phyloP scores from a whole-genome alignment of 768 basidiomycete species.

The Holtermannia corniformis region DNA sequence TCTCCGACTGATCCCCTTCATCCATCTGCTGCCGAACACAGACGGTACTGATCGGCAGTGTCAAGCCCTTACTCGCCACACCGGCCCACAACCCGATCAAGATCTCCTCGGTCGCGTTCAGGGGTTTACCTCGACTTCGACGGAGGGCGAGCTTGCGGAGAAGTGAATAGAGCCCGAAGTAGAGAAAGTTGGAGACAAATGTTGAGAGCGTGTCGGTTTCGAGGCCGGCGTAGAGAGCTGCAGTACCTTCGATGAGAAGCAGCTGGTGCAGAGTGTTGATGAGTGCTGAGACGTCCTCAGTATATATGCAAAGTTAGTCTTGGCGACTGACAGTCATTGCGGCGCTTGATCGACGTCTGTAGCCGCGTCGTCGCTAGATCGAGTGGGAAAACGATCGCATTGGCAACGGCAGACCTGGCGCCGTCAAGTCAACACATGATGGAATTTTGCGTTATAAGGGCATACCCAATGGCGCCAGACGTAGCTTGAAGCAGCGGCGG shows the following conservation, averaged over 20 bases:
- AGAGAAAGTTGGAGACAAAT: constrained; percentile 27
- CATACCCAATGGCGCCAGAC: constrained; percentile 28
- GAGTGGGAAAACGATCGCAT: constrained; percentile 32
- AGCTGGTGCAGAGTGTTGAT: constrained; percentile 19
- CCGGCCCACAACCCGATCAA: constrained; percentile 26
- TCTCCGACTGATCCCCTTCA: constrained; percentile 4
- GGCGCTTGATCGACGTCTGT: constrained; percentile 16
- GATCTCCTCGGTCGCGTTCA: constrained; percentile 13
- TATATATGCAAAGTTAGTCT: no score
- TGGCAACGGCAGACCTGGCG: constrained; percentile 25
- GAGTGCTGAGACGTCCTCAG: no score
- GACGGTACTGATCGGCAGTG: constrained; percentile 27
- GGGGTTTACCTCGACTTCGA: not conserved
- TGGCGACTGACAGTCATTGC: no score
- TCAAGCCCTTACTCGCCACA: constrained; percentile 23
- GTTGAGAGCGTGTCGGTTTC: constrained; percentile 29
- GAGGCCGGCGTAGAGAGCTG: constrained; percentile 21
- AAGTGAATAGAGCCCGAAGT: constrained; percentile 24
- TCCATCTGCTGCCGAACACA: constrained; percentile 25
- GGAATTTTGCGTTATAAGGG: not conserved
- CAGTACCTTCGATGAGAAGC: constrained; percentile 8
- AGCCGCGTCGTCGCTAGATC: constrained; percentile 32
- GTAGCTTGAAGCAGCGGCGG: constrained; percentile 33
- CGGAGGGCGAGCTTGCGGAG: constrained; percentile 13
- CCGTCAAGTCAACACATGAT: not conserved